Evolutionary conservation across 169 alveolate genomes (phyloP).

Genomic region (Miamiensis avidus): DNA sequence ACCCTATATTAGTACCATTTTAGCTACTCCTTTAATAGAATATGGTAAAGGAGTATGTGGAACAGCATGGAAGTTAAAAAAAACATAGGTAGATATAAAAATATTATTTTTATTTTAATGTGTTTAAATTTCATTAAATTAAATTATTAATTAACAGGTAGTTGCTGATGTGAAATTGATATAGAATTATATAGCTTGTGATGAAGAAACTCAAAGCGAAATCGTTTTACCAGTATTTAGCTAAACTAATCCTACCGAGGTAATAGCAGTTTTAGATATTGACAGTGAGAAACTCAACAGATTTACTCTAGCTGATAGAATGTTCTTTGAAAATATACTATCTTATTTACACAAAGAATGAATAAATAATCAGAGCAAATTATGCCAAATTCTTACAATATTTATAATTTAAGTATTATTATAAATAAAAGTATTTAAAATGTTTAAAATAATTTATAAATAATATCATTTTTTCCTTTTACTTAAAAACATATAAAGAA

Average conservation of each 20-base stretch:
- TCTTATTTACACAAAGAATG: background rate
- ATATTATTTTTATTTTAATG: no score
- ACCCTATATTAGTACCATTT: constrained; percentile 37
- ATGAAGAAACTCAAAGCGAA: constrained; percentile 37
- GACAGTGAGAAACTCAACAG: constrained; percentile 31
- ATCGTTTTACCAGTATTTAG: constrained; percentile 31
- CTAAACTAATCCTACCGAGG: constrained; percentile 13
- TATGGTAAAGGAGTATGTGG: constrained; percentile 44
- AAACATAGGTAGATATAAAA: constrained; percentile 10
- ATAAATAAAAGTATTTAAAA: no score
- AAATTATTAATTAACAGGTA: background rate
- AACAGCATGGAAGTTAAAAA: constrained; percentile 25
- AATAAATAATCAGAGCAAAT: background rate
- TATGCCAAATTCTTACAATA: no score
- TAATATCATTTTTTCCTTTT: background rate
- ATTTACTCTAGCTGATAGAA: constrained; percentile 23
- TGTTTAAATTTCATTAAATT: no score
- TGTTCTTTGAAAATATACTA: constrained; percentile 23
- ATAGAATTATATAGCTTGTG: constrained; percentile 46
- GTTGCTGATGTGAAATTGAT: constrained; percentile 29
- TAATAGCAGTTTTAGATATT: constrained; percentile 38
- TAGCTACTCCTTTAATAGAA: constrained; percentile 34
- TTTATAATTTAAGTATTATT: no score
- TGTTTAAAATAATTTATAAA: background rate
- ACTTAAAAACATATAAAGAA: no score